These are phyloP conservation scores for Lolium perenne DNA, from an alignment of 176 grass and related monocot species.

Conservation along the genomic window DNA sequence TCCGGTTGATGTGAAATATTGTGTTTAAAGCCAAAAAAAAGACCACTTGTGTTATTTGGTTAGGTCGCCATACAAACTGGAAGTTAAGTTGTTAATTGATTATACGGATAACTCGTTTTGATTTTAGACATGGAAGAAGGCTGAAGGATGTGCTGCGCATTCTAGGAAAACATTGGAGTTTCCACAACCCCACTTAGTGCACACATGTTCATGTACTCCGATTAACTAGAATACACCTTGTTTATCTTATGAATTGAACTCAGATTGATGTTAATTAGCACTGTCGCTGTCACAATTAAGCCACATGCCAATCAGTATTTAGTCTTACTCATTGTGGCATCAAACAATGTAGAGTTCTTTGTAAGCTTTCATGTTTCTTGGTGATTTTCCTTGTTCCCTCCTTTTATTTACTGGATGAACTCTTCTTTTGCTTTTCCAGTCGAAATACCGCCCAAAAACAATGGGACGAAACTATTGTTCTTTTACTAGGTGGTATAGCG, in stretches of 20 bases:
- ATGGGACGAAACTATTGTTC: conserved; percentile 98
- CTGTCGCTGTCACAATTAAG: not conserved
- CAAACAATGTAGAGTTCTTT: conserved; percentile 11
- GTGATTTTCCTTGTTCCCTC: conserved; percentile 7
- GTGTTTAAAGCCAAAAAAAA: conserved; percentile 16
- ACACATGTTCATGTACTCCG: not conserved
- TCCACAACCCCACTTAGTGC: not conserved
- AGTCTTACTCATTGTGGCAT: conserved; percentile 1
- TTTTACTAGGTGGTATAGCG: conserved; percentile 89
- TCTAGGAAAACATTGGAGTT: not conserved
- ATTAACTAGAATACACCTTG: not conserved
- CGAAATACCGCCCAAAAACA: conserved; percentile 98
- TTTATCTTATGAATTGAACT: conserved; percentile 14
- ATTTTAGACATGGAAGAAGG: not conserved
- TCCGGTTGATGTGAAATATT: conserved; percentile 13
- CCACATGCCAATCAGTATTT: conserved; percentile 12
- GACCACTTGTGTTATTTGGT: conserved; percentile 15
- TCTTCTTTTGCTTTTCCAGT: conserved; percentile 51
- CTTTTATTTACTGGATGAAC: conserved; percentile 34
- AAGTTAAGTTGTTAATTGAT: conserved; percentile 36
- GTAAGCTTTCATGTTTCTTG: conserved; percentile 14
- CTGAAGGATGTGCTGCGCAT: not conserved
- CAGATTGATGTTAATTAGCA: not conserved
- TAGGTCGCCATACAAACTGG: not conserved
- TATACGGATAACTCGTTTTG: conserved; percentile 6